phyloP scores from a whole-genome alignment of 2,329 filamentous ascomycete species.

The Sporothrix euskadiensis region DNA sequence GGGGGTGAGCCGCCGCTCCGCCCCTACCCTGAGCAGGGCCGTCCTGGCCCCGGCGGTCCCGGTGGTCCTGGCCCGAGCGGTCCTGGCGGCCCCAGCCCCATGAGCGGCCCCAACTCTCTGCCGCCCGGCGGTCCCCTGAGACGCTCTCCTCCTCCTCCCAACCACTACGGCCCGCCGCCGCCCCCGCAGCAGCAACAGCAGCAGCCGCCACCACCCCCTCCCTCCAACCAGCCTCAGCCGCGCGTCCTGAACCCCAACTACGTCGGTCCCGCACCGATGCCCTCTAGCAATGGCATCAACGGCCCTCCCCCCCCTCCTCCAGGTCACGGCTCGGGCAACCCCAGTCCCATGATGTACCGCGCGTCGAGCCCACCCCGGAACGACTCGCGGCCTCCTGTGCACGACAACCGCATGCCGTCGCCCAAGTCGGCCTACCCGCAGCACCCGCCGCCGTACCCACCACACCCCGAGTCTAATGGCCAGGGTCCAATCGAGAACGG shows the following conservation, averaged over 20 bases:
- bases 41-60: conserved; percentile 43
- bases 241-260: conserved; percentile 63
- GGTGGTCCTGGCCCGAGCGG: conserved; percentile 58
- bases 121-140: conserved; percentile 42
- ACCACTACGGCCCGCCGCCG: conserved; percentile 56
- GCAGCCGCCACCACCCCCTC: conserved; percentile 48
- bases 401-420: conserved; percentile 87
- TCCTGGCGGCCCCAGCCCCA: conserved; percentile 17
- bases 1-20: conserved; percentile 69
- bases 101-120: conserved; percentile 12
- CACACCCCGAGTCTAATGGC: conserved; percentile 72
- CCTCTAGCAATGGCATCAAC: conserved; percentile 44
- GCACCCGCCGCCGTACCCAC: conserved; percentile 64
- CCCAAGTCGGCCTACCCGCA: conserved; percentile 83
- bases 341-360: conserved; percentile 64
- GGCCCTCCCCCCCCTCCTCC: conserved; percentile 49
- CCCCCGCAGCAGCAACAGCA: conserved; percentile 43
- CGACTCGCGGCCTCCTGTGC: conserved; percentile 75
- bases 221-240: conserved; percentile 44
- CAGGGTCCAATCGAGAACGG: conserved; percentile 58
- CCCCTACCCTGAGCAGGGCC: conserved; percentile 67
- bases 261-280: conserved; percentile 53
- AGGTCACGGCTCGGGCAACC: conserved; percentile 47
- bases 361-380: conserved; percentile 79
- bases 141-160: conserved; percentile 55